A percentile compares a stretch with the other conserved stretches of the same genome.
These are phyloP conservation scores for Xylaria sp. DNA, from an alignment of 2,329 filamentous ascomycete genomes.

Conservation along the genomic window DNA sequence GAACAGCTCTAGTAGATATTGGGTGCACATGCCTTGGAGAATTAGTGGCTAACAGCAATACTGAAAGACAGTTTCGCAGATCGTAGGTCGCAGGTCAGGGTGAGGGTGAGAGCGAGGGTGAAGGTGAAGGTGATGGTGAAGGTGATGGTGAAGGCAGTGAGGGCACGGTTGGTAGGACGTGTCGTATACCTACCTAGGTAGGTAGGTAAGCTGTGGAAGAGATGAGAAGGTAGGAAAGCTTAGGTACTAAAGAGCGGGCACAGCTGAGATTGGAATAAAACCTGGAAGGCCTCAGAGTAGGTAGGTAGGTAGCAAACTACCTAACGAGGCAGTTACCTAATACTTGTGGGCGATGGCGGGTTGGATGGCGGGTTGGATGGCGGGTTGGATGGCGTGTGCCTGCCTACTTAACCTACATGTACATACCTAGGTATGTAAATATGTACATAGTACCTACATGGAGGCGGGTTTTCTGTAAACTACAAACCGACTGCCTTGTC, in stretches of 20 bases:
- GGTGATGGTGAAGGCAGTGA: too few relatives aligned
- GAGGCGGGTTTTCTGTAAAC: too few relatives aligned
- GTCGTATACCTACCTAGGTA: too few relatives aligned
- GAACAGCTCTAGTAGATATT: slow-evolving; percentile 1
- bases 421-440: too few relatives aligned
- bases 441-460: too few relatives aligned
- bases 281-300: not conserved
- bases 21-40: slow-evolving; percentile 8
- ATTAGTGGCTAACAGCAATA: not conserved
- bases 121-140: not conserved
- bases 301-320: too few relatives aligned
- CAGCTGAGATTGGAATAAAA: not conserved
- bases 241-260: not conserved
- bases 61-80: slow-evolving; percentile 3
- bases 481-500: too few relatives aligned
- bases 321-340: not conserved
- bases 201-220: not conserved
- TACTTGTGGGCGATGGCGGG: too few relatives aligned
- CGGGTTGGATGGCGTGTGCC: too few relatives aligned
- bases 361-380: too few relatives aligned
- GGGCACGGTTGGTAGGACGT: not conserved
- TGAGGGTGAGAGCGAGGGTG: not conserved
- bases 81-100: slow-evolving; percentile 6
- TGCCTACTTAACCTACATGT: too few relatives aligned
- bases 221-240: slow-evolving; percentile 1